Evolutionary conservation across 225 moss, liverwort and hornwort species (phyloP).

Genomic region (Pseudoscleropodium purum): DNA sequence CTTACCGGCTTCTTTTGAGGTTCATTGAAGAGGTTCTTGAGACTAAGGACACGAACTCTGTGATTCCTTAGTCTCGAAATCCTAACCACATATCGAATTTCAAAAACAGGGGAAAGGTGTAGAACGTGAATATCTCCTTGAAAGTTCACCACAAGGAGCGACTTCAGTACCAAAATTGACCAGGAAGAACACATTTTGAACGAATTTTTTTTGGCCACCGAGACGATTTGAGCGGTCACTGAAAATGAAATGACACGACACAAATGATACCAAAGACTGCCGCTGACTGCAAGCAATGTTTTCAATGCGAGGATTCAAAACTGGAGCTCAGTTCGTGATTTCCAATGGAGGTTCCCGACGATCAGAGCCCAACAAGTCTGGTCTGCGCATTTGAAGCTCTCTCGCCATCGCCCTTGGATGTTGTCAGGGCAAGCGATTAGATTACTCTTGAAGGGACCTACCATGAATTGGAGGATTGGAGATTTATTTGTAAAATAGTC

Average conservation of each 20-base stretch:
- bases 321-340: background rate
- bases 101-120: background rate
- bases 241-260: background rate
- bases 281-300: background rate
- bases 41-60: background rate
- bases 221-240: background rate
- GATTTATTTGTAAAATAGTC: background rate
- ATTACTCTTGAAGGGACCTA: background rate
- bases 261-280: background rate
- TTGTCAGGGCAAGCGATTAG: background rate
- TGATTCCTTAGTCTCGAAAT: background rate
- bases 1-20: background rate
- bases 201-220: accelerated
- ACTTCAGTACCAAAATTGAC: background rate
- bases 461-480: background rate
- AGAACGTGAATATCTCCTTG: background rate
- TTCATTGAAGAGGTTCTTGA: background rate
- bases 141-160: background rate
- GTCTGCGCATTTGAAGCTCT: background rate
- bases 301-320: background rate
- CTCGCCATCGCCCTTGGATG: background rate
- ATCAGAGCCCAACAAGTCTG: background rate
- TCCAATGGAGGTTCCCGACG: background rate
- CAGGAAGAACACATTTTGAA: background rate
- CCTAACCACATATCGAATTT: background rate